Percentiles rank a stretch among this genome's conserved stretches.
These are phyloP conservation scores for Talaromyces sp. DNA, from an alignment of 2,329 filamentous ascomycete genomes.

Conservation along the genomic window DNA sequence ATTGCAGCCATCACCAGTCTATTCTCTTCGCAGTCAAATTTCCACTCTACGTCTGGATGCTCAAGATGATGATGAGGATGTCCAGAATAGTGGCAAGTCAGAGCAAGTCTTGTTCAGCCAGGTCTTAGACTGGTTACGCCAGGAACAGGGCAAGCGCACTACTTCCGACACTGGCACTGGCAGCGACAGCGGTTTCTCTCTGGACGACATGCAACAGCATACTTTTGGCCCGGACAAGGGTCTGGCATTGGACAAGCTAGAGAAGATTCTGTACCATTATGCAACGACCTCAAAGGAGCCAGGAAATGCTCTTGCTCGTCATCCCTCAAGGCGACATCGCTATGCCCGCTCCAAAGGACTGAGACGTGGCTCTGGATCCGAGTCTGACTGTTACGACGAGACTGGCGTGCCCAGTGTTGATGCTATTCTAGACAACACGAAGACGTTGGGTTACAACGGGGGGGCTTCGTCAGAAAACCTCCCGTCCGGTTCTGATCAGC, in stretches of 20 bases:
- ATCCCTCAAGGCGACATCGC: slow-evolving; percentile 25
- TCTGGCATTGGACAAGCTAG: slow-evolving; percentile 71
- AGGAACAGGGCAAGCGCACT: slow-evolving; percentile 66
- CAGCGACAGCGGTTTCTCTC: slow-evolving; percentile 21
- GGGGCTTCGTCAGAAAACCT: slow-evolving; percentile 38
- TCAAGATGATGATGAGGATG: slow-evolving; percentile 21
- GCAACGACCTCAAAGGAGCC: slow-evolving; percentile 28
- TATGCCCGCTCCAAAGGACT: slow-evolving; percentile 26
- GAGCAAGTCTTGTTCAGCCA: slow-evolving; percentile 57
- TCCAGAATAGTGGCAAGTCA: slow-evolving; percentile 7
- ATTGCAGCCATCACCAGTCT: slow-evolving; percentile 13
- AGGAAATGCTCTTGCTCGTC: slow-evolving; percentile 15
- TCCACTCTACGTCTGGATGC: slow-evolving; percentile 21
- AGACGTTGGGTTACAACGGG: slow-evolving; percentile 72
- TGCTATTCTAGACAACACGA: slow-evolving; percentile 79
- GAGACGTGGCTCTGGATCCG: slow-evolving; percentile 58
- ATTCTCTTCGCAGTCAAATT: slow-evolving; percentile 23
- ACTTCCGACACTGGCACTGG: slow-evolving; percentile 39
- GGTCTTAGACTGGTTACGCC: slow-evolving; percentile 76
- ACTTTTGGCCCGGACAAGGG: slow-evolving; percentile 64
- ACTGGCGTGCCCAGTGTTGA: slow-evolving; percentile 79
- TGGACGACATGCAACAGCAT: slow-evolving; percentile 24
- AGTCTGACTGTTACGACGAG: slow-evolving; percentile 84
- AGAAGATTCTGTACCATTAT: slow-evolving; percentile 58
- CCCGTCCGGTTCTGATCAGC: slow-evolving; percentile 36